Evolutionary conservation across 192 early-diverging fungal genomes (phyloP), one percentile per base, ranked within the genome.

Genomic region (Tieghemiomyces parasiticus): DNA sequence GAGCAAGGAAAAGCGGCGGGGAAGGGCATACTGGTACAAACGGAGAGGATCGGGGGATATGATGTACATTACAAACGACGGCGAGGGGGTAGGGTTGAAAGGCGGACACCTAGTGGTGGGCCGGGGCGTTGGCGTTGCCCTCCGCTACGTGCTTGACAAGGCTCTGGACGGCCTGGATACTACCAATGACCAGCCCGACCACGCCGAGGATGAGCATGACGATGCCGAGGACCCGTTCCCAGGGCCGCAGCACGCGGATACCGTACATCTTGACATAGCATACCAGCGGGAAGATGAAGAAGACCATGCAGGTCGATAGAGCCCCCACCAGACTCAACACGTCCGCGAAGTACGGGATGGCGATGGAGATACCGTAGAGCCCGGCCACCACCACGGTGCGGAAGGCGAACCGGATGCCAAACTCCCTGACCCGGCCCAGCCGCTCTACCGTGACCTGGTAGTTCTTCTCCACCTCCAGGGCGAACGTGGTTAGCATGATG

Each of bases 301-400:
- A 89, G 24, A 90, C 74, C n/a, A 78, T 70, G 45, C 77, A 82
- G 60, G 86, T 90, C 42, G 83, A 78, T 10, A 90, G 63, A 8
- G 88, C 84, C n/a, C 89, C 88, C n/a, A 93, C 59, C n/a, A 93
- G 71, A 3, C 81, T 80, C 76, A 91, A 75, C 26, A 90, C 72
- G 61, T 86, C 80, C 51, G 77, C 78, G 76, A 93, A 91, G 72
- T 81, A 88, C 6, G 89, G 86, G 4, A 91, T 75, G 30, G 77
- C 65, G 61, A 83, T 68, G 10, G 86, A 83, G 59, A 84, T 68
- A n/a, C 71, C 64, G 4, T 74, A 67, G 35, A 86, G 68, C 16
- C 68, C 25, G 46, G 67, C 68, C 65, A 90, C 71, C 38, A 87
- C 60, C 16, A 63, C 51, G 0, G 75, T 67, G 44, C 90, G 79